These are phyloP conservation scores for Sugiyamaella qingdaonensis DNA, from an alignment of 805 yeast genomes.

Conservation along the genomic window DNA sequence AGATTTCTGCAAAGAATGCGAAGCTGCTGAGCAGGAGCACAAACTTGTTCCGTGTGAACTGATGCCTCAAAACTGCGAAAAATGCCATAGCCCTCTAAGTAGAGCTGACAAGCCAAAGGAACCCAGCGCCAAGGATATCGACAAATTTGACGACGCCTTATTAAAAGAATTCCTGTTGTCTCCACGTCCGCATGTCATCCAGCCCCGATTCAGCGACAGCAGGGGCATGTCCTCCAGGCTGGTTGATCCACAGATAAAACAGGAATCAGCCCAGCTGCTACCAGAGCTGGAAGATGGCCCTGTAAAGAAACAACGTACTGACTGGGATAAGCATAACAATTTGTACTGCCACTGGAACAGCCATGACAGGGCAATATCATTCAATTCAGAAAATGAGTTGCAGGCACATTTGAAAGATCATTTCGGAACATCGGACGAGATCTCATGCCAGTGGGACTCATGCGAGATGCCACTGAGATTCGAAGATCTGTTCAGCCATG, in stretches of 20 bases:
- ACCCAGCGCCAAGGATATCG: background rate
- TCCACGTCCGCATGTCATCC: background rate
- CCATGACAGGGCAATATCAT: conserved; percentile 27
- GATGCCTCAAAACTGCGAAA: background rate
- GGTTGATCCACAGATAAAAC: background rate
- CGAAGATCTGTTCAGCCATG: conserved; percentile 27
- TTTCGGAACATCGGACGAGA: conserved; percentile 11
- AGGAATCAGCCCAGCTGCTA: background rate
- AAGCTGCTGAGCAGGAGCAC: conserved; percentile 11
- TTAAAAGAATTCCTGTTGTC: background rate
- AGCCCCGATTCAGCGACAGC: conserved; percentile 9
- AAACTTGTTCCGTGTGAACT: background rate
- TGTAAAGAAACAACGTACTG: background rate
- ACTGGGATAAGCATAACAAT: conserved; percentile 2
- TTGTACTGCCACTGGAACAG: conserved; percentile 36
- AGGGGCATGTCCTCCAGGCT: background rate
- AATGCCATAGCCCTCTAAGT: background rate
- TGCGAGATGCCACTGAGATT: conserved; percentile 32
- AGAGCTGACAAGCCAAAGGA: background rate
- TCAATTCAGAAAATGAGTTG: conserved; percentile 28
- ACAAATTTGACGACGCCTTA: background rate
- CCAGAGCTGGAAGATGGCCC: background rate
- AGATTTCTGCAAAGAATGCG: conserved; percentile 9
- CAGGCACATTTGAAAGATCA: conserved; percentile 25
- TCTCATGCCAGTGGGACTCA: conserved; percentile 38